Evolutionary conservation across 306 rosid genomes (phyloP).

Genomic region (Trifolium repens): DNA sequence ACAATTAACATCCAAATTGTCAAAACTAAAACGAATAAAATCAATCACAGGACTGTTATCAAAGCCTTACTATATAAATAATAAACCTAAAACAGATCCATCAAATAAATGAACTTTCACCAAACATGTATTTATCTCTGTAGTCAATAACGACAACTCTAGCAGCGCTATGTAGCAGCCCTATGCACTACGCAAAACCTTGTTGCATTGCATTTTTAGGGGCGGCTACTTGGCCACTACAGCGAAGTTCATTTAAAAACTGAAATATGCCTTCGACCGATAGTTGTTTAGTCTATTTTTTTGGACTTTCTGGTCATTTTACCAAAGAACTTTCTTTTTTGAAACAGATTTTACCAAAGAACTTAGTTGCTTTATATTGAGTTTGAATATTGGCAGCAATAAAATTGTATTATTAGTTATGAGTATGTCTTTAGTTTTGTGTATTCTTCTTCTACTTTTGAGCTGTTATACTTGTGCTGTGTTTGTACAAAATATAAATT

Average conservation of each 20-base stretch:
- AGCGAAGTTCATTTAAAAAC: neutral
- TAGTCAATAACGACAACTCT: neutral
- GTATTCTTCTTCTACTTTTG: neutral
- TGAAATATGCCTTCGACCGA: neutral
- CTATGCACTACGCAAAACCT: neutral
- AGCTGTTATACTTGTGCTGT: neutral
- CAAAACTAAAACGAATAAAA: constrained; percentile 23
- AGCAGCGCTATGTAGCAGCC: neutral
- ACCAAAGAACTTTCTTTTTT: too few relatives aligned
- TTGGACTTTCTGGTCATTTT: neutral
- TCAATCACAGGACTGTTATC: neutral
- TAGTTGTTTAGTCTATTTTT: neutral
- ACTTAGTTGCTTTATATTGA: neutral
- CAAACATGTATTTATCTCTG: neutral
- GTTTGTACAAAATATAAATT: neutral
- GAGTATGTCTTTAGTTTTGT: neutral
- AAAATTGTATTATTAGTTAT: neutral
- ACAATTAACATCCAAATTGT: constrained; percentile 10
- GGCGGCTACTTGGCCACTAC: neutral
- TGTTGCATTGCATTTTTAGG: neutral
- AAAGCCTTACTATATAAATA: neutral
- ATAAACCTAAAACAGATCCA: constrained; percentile 25
- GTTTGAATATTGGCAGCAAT: neutral
- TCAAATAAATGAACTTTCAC: constrained; percentile 22
- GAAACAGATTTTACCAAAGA: neutral